Evolutionary conservation across 108 stramenopile genomes (phyloP), one percentile per base, ranked within the genome.

Genomic region (Conticribra weissflogii): DNA sequence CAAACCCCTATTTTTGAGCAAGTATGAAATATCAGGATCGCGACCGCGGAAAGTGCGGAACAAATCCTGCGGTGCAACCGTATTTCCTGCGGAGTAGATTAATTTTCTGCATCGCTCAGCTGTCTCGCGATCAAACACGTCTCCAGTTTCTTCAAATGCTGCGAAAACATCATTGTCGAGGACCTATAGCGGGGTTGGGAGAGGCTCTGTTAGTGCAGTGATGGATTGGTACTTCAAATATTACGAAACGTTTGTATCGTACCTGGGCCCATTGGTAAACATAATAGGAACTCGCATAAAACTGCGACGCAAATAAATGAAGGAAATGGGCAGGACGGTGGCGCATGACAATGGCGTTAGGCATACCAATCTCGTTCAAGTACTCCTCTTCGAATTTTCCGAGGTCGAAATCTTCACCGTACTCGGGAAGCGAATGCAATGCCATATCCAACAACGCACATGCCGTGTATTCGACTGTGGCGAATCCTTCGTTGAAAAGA

Each of bases 291-390:
- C 86, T 78, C 0, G 91, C 91, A 56, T 92, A 92, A 0, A 50
- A 50, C 18, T 47, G 51, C 41, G 72, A 81, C 1, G 83, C 77
- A 63, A 92, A 92, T 12, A 89, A 56, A 28, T 92, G 91, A 23
- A 52, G 18, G 55, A 92, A 89, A 54, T 89, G 91, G 19, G 87
- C 74, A 17, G 86, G 91, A 29, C 88, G 81, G 65, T 89, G 91
- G 14, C 88, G 80, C 90, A 92, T 89, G n/a, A 89, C 85, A 47
- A 92, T 87, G 3, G 85, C 91, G 47, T 84, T 75, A n/a, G 88
- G 88, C 88, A 92, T 92, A 17, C 88, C 91, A 19, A 86, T 55
- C 15, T 85, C 59, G 47, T 78, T 83, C 44, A 92, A 51, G 61
- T 86, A 78, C 19, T 78, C 57, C 64, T 85, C 69, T 70, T 92